Base-by-base conservation (phyloP, 2,329 filamentous ascomycete genomes). In the Microcera coccophila region DNA sequence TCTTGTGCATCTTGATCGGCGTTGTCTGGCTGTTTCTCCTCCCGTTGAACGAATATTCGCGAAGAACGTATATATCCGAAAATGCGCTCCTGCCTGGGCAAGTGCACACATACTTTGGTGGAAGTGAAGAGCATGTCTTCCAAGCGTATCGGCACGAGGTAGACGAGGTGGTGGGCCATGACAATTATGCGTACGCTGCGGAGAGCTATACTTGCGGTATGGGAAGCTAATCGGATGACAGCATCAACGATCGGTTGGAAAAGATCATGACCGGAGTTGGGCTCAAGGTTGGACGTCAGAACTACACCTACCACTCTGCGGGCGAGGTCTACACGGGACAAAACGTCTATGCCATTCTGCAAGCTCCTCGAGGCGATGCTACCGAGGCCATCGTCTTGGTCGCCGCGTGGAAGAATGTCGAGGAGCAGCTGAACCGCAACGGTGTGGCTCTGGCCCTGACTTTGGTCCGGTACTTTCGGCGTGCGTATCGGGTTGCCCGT, bases 81-180 rank as follows among this genome's bases (percentile, higher is more conserved):
- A 98, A 98, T 64, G 93, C 93, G 10, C 81, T 98, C 24, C 74
- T 98, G 12, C 93, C 93, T 0, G 93, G 90, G 2, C 93, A 98
- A 67, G 93, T 97, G 8, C 91, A 97, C 69, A 95, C 93, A 2
- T 98, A 98, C 67, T 98, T 98, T 62, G 84, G 87, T 5, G 93
- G 93, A 15, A 95, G 89, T 65, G 93, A 98, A 63, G 90, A 97
- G 71, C 87, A 96, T 65, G 81, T 97, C 52, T 90, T 97, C 61
- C 79, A 90, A 36, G 93, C 89, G 7, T 97, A 94, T 65, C 82
- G 85, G 59, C 83, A 88, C 60, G 93, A 97, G 69, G 74, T 95
- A 38, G 81, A 86, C 54, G 74, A 69, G 8, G 61, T 90, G 46
- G 74, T 70, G 41, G 69, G 71, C 51, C 70, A 67, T 57, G 68